Percentiles rank a stretch among this genome's conserved stretches.
Conservation (phyloP, 345 rosid genomes). For the Linum tenue region DNA sequence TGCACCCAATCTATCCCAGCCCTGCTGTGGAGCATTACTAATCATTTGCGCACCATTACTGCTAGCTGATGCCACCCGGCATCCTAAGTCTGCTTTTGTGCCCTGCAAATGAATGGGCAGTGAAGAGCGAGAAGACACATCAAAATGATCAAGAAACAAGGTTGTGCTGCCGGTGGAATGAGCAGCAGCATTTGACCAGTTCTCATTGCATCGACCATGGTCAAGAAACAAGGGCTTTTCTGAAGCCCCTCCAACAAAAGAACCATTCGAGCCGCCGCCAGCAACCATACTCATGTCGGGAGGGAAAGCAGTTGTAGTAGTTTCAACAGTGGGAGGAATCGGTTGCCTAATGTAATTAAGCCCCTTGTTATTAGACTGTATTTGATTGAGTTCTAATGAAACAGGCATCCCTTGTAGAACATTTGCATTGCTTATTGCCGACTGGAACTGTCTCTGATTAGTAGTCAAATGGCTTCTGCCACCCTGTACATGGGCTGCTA, state of each 20-base stretch:
- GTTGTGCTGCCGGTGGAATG: conserved; percentile 22
- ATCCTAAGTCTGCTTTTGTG: conserved; percentile 22
- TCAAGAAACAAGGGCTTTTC: conserved; percentile 38
- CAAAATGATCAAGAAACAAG: conserved; percentile 26
- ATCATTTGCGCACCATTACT: conserved; percentile 24
- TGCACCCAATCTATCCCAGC: conserved; percentile 32
- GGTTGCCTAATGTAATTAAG: conserved; percentile 21
- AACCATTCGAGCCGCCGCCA: conserved; percentile 29
- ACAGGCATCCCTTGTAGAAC: conserved; percentile 66
- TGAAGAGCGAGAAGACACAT: conserved; percentile 29
- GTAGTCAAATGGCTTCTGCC: conserved; percentile 19
- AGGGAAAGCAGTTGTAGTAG: conserved; percentile 16
- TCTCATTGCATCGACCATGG: conserved; percentile 34
- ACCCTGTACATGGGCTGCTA: conserved; percentile 24
- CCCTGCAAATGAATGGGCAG: conserved; percentile 21
- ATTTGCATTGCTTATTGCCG: conserved; percentile 33
- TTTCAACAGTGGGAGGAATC: conserved; percentile 20
- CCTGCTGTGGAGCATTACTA: conserved; percentile 22
- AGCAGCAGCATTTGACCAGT: conserved; percentile 44
- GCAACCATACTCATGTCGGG: conserved; percentile 19
- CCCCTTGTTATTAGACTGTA: conserved; percentile 40
- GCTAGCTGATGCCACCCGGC: conserved; percentile 17
- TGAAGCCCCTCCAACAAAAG: conserved; percentile 29
- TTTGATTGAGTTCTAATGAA: conserved; percentile 50
- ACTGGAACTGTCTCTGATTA: conserved; percentile 41